Conservation (phyloP, 2,329 filamentous ascomycete species). For the Periconia digitata region DNA sequence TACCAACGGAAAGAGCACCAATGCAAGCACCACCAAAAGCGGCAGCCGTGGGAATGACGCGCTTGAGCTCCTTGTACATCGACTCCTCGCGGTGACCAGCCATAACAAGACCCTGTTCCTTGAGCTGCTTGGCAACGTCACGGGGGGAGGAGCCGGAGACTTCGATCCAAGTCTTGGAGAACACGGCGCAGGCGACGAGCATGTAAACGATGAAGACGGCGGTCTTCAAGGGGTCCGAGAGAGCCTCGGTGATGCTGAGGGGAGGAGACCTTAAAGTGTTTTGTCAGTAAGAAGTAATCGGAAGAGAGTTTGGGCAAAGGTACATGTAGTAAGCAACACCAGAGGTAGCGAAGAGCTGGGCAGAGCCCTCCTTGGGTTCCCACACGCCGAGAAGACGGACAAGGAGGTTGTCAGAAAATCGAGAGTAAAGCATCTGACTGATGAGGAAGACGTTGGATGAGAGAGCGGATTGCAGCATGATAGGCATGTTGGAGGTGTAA, state of each 20-base stretch:
- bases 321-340: constrained; percentile 98
- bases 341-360: constrained; percentile 90
- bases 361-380: constrained; percentile 94
- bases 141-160: constrained; percentile 96
- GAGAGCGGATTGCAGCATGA: constrained; percentile 98
- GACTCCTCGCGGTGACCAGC: constrained; percentile 98
- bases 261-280: constrained; percentile 72
- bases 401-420: constrained; percentile 97
- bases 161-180: constrained; percentile 99
- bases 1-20: constrained; percentile 92
- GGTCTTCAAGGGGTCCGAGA: constrained; percentile 96
- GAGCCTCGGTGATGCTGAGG: constrained; percentile 94
- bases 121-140: constrained; percentile 98
- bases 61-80: constrained; percentile 99
- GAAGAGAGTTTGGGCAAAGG: constrained; percentile 5
- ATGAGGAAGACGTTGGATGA: constrained; percentile 99
- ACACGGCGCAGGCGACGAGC: constrained; percentile 94
- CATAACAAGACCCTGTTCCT: constrained; percentile 99
- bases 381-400: constrained; percentile 97
- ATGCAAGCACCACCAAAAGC: constrained; percentile 99
- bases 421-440: constrained; percentile 98
- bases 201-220: constrained; percentile 95
- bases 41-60: constrained; percentile 95
- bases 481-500: constrained; percentile 99
- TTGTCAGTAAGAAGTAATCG: constrained; percentile 13